These are phyloP conservation scores for Penicillium desertorum DNA, from an alignment of 495 filamentous ascomycete genomes.

Conservation along the genomic window DNA sequence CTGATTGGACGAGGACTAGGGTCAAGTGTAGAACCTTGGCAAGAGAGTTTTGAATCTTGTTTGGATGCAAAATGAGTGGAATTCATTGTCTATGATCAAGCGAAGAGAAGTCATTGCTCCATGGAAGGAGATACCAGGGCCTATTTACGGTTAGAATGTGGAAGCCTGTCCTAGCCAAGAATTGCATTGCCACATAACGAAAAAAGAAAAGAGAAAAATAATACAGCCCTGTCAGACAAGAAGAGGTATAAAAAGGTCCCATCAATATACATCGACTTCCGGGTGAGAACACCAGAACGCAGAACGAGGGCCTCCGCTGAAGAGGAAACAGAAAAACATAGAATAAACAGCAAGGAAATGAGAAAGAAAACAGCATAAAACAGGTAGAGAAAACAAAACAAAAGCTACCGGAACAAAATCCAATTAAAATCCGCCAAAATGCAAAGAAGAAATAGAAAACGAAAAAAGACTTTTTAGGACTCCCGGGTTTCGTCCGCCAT, in stretches of 20 bases:
- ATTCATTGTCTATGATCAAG: neutral
- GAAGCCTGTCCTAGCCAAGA: conserved; percentile 11
- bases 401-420: conserved; percentile 5
- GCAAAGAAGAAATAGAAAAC: conserved; percentile 17
- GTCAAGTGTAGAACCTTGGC: conserved; percentile 30
- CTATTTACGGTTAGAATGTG: conserved; percentile 4
- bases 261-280: conserved; percentile 33
- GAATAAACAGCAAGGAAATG: conserved; percentile 10
- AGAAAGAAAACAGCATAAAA: conserved; percentile 13
- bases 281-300: conserved; percentile 23
- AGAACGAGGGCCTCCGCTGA: conserved; percentile 22
- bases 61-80: conserved; percentile 16
- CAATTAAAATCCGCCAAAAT: conserved; percentile 21
- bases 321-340: conserved; percentile 10
- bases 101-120: neutral
- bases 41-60: conserved; percentile 37
- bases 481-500: conserved; percentile 31
- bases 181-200: conserved; percentile 22
- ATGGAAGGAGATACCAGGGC: neutral
- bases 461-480: conserved; percentile 30
- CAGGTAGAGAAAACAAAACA: conserved; percentile 4
- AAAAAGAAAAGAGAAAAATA: conserved; percentile 24
- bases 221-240: conserved; percentile 37
- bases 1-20: conserved; percentile 71
- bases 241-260: conserved; percentile 23